Conservation (phyloP, 139 green algal species). For the Closterium sp. region DNA sequence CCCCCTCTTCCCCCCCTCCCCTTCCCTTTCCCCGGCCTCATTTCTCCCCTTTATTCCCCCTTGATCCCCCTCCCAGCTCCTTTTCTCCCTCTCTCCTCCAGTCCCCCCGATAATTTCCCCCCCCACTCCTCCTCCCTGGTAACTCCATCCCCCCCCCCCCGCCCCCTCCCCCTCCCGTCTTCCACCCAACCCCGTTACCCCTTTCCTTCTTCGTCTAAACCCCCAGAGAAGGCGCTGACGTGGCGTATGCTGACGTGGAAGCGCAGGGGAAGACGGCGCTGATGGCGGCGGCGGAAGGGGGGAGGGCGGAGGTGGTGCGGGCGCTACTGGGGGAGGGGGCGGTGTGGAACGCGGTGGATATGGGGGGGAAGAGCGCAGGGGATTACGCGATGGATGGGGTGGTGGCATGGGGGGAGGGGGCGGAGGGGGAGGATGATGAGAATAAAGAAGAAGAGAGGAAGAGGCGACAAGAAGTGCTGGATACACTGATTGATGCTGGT, state of each 20-base stretch:
- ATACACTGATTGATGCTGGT: constrained; percentile 54
- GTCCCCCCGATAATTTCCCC: too few relatives aligned
- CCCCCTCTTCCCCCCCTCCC: too few relatives aligned
- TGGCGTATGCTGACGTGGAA: constrained; percentile 14
- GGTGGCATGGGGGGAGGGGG: not conserved
- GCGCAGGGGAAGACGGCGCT: constrained; percentile 38
- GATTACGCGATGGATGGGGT: constrained; percentile 58
- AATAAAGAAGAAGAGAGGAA: not conserved
- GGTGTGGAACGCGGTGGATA: constrained; percentile 66
- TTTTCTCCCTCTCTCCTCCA: too few relatives aligned
- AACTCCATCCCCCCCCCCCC: too few relatives aligned
- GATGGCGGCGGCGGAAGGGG: constrained; percentile 31
- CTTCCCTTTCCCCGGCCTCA: too few relatives aligned
- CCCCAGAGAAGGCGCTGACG: constrained; percentile 22
- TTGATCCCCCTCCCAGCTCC: too few relatives aligned
- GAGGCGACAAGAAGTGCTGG: constrained; percentile 46
- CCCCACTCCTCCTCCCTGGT: too few relatives aligned
- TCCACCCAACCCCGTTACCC: not conserved
- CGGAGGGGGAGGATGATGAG: too few relatives aligned
- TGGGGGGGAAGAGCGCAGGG: constrained; percentile 64
- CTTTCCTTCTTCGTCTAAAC: not conserved
- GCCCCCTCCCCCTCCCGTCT: not conserved
- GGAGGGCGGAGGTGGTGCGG: constrained; percentile 58
- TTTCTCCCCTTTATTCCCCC: too few relatives aligned
- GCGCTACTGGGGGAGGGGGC: constrained; percentile 65